These are phyloP conservation scores for Cryptococcus sp. DNA, from an alignment of 1,284 basidiomycete species.

Conservation along the genomic window DNA sequence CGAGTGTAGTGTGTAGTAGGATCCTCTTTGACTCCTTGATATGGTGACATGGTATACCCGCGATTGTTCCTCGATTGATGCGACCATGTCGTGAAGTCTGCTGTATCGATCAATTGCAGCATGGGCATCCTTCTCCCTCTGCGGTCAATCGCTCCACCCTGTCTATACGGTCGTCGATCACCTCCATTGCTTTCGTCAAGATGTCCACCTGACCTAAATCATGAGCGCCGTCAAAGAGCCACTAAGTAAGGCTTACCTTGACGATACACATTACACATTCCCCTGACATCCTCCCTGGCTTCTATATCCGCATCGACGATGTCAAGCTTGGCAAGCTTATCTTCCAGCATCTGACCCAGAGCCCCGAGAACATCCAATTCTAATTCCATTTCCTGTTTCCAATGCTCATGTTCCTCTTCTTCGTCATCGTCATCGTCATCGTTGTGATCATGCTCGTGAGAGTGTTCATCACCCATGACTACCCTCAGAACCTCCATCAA, in stretches of 20 bases:
- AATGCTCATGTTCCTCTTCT: conserved; percentile 47
- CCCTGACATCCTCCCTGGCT: conserved; percentile 24
- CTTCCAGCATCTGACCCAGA: conserved; percentile 61
- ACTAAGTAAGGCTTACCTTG: conserved; percentile 22
- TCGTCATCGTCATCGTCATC: conserved; percentile 50
- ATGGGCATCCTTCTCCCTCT: conserved; percentile 34
- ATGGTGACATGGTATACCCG: no score
- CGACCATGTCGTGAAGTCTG: no score
- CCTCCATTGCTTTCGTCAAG: conserved; percentile 23
- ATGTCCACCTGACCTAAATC: conserved; percentile 30
- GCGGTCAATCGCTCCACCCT: conserved; percentile 30
- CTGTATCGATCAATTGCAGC: conserved; percentile 26
- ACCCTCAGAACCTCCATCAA: conserved; percentile 57
- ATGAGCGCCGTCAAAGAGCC: background rate
- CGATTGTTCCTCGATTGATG: no score
- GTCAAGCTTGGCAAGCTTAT: conserved; percentile 57
- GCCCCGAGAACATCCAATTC: conserved; percentile 53
- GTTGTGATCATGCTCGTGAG: conserved; percentile 23
- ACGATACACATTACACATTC: conserved; percentile 32
- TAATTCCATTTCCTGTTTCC: conserved; percentile 61
- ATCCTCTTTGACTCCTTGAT: no score
- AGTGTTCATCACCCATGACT: conserved; percentile 35
- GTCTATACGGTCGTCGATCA: conserved; percentile 28
- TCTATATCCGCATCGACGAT: conserved; percentile 16
- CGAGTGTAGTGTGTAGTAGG: no score